Evolutionary conservation across 352 stramenopile species (phyloP).

Genomic region (Globisporangium megalacanthum): DNA sequence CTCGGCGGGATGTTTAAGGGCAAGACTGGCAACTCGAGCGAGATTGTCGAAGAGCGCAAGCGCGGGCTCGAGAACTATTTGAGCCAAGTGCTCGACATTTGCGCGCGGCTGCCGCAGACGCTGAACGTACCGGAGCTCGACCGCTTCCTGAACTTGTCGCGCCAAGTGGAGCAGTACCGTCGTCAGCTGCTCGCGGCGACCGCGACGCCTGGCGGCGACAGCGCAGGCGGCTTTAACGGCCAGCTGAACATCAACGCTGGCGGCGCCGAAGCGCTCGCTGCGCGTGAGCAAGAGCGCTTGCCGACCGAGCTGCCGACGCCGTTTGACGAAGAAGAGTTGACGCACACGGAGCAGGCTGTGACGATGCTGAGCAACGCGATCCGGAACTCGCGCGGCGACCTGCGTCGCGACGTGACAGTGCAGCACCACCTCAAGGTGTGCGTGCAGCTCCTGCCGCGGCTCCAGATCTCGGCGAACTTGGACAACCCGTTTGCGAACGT

Average conservation of each 20-base stretch:
- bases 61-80: slow-evolving; percentile 76
- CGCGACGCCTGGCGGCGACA: slow-evolving; percentile 15
- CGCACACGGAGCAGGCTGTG: slow-evolving; percentile 79
- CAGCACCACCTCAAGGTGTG: slow-evolving; percentile 86
- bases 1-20: slow-evolving; percentile 78
- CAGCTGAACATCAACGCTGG: slow-evolving; percentile 57
- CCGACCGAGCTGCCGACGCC: slow-evolving; percentile 80
- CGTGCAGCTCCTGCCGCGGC: slow-evolving; percentile 74
- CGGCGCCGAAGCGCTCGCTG: slow-evolving; percentile 73
- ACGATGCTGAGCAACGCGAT: slow-evolving; percentile 72
- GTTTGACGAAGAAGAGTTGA: slow-evolving; percentile 82
- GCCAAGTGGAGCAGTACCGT: slow-evolving; percentile 80
- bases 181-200: slow-evolving; percentile 44
- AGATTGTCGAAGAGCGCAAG: slow-evolving; percentile 85
- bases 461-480: slow-evolving; percentile 87
- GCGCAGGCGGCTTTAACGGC: slow-evolving; percentile 19
- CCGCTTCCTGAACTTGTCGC: slow-evolving; percentile 82
- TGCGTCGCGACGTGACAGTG: slow-evolving; percentile 73
- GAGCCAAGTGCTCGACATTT: slow-evolving; percentile 78
- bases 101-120: slow-evolving; percentile 68
- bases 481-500: slow-evolving; percentile 88
- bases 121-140: slow-evolving; percentile 83
- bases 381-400: slow-evolving; percentile 71
- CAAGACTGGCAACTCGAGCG: slow-evolving; percentile 82
- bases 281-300: slow-evolving; percentile 69